These are phyloP conservation scores for Pestalotiopsis sp. DNA, from an alignment of 2,329 filamentous ascomycete genomes.

Conservation along the genomic window DNA sequence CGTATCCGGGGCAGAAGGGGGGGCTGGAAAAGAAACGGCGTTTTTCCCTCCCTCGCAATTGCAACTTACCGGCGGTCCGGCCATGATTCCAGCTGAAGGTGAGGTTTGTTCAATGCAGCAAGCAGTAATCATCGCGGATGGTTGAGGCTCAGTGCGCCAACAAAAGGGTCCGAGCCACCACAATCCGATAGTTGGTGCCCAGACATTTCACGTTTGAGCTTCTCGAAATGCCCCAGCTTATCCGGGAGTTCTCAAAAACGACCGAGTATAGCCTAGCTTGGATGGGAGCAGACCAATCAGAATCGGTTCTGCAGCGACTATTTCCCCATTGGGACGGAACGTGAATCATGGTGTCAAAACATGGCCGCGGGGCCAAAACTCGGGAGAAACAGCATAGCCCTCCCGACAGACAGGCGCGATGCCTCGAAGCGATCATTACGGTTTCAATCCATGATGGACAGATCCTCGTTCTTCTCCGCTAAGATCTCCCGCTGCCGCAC, in stretches of 20 bases:
- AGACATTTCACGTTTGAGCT: constrained; percentile 10
- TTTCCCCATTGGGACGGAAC: not conserved
- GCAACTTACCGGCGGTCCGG: not conserved
- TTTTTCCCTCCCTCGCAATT: not conserved
- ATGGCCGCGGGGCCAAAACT: constrained; percentile 1
- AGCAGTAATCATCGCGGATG: not conserved
- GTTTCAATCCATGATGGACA: constrained; percentile 5
- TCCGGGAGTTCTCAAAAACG: not conserved
- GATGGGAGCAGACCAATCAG: not conserved
- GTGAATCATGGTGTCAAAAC: constrained; percentile 5
- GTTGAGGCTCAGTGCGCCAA: constrained; percentile 7
- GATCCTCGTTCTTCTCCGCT: not conserved
- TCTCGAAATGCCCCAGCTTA: not conserved
- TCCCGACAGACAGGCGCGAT: not conserved
- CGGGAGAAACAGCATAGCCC: constrained; percentile 11
- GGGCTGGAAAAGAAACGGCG: not conserved
- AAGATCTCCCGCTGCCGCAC: constrained; percentile 7
- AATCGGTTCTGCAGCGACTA: not conserved
- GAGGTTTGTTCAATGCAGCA: not conserved
- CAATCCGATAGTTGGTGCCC: constrained; percentile 3
- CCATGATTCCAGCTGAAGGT: not conserved
- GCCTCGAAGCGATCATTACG: not conserved
- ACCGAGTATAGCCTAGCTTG: constrained; percentile 1
- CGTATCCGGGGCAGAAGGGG: not conserved
- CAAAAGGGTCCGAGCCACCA: constrained; percentile 8